phyloP scores from a whole-genome alignment of 768 basidiomycete genomes.

The Cyclocybe aegerita region DNA sequence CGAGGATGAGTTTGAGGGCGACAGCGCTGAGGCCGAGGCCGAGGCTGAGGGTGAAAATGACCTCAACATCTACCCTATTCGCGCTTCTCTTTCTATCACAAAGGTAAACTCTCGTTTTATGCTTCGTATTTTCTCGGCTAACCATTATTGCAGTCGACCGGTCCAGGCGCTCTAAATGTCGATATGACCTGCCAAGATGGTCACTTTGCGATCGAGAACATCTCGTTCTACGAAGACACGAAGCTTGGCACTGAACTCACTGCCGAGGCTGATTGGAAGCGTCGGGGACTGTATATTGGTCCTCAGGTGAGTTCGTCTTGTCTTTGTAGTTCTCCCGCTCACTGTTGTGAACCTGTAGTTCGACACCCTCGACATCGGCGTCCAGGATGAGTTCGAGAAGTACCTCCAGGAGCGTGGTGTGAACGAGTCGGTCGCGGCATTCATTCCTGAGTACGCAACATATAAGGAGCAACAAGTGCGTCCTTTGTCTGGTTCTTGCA shows the following conservation, averaged over 20 bases:
- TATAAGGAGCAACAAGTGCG: conserved; percentile 91
- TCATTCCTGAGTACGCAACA: conserved; percentile 87
- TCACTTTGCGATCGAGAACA: conserved; percentile 83
- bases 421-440: conserved; percentile 76
- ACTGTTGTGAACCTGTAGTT: conserved; percentile 48
- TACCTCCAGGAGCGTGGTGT: conserved; percentile 91
- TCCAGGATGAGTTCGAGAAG: conserved; percentile 91
- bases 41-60: conserved; percentile 22
- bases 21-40: conserved; percentile 26
- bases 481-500: conserved; percentile 8
- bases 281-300: conserved; percentile 89
- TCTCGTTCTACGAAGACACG: conserved; percentile 78
- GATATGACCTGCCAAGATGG: conserved; percentile 82
- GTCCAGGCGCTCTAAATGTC: conserved; percentile 69
- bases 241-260: conserved; percentile 74
- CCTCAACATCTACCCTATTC: conserved; percentile 62
- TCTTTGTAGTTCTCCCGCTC: background rate
- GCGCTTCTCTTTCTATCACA: conserved; percentile 79
- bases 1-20: conserved; percentile 32
- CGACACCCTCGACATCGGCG: conserved; percentile 80
- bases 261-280: conserved; percentile 92
- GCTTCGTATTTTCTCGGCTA: background rate
- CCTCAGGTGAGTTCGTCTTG: conserved; percentile 58
- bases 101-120: conserved; percentile 46
- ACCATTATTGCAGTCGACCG: conserved; percentile 35